These are phyloP conservation scores for Didymella keratinophila DNA, from an alignment of 2,329 filamentous ascomycete species.

Conservation along the genomic window DNA sequence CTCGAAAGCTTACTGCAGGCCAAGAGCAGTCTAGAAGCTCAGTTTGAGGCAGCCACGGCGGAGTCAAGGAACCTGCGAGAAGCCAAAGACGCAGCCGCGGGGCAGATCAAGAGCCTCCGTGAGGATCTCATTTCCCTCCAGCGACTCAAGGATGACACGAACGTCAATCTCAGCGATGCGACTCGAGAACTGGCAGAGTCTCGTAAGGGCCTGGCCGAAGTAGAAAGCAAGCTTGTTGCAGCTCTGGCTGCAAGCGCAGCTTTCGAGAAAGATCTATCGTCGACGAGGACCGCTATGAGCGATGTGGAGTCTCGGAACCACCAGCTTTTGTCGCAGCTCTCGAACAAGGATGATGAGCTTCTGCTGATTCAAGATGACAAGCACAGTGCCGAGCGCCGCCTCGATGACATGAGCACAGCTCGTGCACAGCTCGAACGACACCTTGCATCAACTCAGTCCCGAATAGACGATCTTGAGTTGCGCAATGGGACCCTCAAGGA, in stretches of 20 bases:
- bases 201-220: neutral
- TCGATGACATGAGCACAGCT: conserved; percentile 7
- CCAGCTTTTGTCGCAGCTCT: conserved; percentile 27
- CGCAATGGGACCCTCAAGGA: conserved; percentile 1
- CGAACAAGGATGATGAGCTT: conserved; percentile 22
- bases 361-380: neutral
- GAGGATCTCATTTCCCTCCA: conserved; percentile 1
- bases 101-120: neutral
- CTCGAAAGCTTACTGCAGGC: conserved; percentile 25
- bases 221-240: conserved; percentile 6
- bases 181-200: conserved; percentile 1
- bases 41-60: neutral
- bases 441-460: conserved; percentile 13
- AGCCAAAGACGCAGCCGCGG: conserved; percentile 4
- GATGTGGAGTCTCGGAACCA: conserved; percentile 28
- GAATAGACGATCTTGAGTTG: conserved; percentile 1
- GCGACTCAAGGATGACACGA: conserved; percentile 5
- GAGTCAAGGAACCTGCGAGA: neutral
- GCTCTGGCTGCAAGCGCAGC: conserved; percentile 24
- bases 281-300: conserved; percentile 25
- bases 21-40: conserved; percentile 17
- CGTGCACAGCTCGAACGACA: conserved; percentile 5
- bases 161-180: conserved; percentile 4
- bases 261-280: conserved; percentile 27
- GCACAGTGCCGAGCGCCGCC: neutral